Percentiles rank a stretch among this genome's conserved stretches.
phyloP scores from a whole-genome alignment of 768 basidiomycete species.

The Hygrophorus pudorinus region DNA sequence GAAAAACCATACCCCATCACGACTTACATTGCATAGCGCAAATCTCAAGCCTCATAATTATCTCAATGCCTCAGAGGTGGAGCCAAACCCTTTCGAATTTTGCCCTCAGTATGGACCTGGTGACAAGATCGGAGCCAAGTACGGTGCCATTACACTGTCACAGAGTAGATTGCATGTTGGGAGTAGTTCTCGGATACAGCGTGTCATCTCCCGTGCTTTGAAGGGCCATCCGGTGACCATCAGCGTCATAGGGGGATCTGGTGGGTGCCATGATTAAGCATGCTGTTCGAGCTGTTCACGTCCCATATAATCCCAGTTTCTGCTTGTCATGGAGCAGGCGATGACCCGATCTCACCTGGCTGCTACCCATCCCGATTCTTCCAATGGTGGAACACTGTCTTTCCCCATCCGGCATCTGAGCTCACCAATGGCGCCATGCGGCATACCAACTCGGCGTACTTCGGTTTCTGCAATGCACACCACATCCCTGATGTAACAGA shows the following conservation, averaged over 20 bases:
- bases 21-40: conserved; percentile 27
- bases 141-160: conserved; percentile 65
- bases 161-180: conserved; percentile 71
- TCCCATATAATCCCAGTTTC: conserved; percentile 47
- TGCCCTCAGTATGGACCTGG: conserved; percentile 83
- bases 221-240: conserved; percentile 83
- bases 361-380: conserved; percentile 97
- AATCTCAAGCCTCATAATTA: conserved; percentile 72
- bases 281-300: conserved; percentile 7
- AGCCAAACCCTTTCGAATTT: conserved; percentile 77
- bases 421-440: conserved; percentile 96
- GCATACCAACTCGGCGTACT: conserved; percentile 87
- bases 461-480: conserved; percentile 87
- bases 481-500: conserved; percentile 93
- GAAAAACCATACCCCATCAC: conserved; percentile 17
- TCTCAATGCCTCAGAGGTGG: conserved; percentile 49
- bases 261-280: conserved; percentile 29
- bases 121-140: conserved; percentile 69
- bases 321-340: conserved; percentile 87
- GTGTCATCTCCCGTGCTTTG: conserved; percentile 75
- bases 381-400: conserved; percentile 95
- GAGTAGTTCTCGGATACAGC: conserved; percentile 73
- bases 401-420: conserved; percentile 96
- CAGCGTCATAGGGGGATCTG: conserved; percentile 81
- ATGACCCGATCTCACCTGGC: conserved; percentile 71